Evolutionary conservation across 1,284 basidiomycete species (phyloP), one percentile per base, ranked within the genome.

Genomic region (Coniophora puteana): DNA sequence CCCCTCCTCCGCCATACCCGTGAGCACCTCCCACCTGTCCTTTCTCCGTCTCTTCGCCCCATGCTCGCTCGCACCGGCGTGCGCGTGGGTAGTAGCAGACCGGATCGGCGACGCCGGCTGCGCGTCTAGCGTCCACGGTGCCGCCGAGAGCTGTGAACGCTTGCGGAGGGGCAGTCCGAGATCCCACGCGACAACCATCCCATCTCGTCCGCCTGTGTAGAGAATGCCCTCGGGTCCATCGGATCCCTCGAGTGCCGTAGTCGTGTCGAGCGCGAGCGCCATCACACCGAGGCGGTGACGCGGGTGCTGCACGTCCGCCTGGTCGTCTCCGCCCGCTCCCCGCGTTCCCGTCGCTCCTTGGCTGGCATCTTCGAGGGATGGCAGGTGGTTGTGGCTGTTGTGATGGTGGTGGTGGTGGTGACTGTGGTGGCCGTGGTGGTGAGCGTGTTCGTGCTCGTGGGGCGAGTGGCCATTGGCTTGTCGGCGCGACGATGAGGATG

Each of bases 181-280:
- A 58, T 99, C 93, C 93, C 94, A 98, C 3, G 86, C 80, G 31
- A 92, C 86, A 26, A 98, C 74, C 25, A 95, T 74, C 0, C 96
- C 95, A 66, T 99, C 95, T 38, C 93, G 72, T 8, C 93, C 94
- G 21, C 88, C 94, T 1, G 92, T 87, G 61, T 98, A 98, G 8
- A 99, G 69, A 36, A 99, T 95, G 2, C 96, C 95, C 49, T 87
- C 80, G 0, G 95, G 94, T 5, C 69, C 57, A 16, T 59, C 44
- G 13, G 68, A 68, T 6, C 81, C 83, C 13, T 73, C 59, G 4
- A 96, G 71, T 30, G 79, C 73, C 1, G 93, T 96, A 1, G 87
- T 83, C 0, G 79, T 75, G 64, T 97, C 94, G 27, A 97, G 68
- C 0, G 89, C 93, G 25, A 97, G 76, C 1, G 88, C 84, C 1